A percentile compares a stretch with the other conserved stretches of the same genome.
These are phyloP conservation scores for Penicillium occitanis DNA, from an alignment of 2,329 filamentous ascomycete genomes.

Conservation along the genomic window DNA sequence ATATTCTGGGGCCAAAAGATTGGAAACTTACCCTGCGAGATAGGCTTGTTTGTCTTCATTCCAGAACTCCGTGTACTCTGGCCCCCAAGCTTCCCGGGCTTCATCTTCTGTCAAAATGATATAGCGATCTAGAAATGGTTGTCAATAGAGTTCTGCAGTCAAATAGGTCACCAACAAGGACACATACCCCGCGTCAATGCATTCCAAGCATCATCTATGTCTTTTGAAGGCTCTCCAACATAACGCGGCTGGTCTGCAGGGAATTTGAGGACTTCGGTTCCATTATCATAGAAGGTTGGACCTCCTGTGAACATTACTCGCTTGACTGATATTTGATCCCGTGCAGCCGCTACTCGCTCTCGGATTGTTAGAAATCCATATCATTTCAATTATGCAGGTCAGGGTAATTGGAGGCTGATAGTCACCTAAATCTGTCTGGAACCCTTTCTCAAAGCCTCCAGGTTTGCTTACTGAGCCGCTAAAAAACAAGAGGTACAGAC, in stretches of 20 bases:
- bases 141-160: background rate
- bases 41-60: background rate
- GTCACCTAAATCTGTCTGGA: background rate
- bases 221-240: background rate
- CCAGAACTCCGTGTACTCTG: background rate
- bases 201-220: background rate
- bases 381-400: background rate
- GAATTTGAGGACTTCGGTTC: background rate
- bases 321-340: background rate
- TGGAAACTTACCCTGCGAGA: background rate
- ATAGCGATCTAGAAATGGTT: background rate
- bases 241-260: background rate
- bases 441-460: background rate
- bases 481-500: background rate
- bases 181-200: background rate
- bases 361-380: background rate
- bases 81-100: background rate
- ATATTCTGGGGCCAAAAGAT: background rate
- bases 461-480: background rate
- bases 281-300: background rate
- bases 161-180: background rate
- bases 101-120: background rate
- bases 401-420: background rate
- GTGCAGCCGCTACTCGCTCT: background rate
- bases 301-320: background rate